Evolutionary conservation across 2,329 filamentous ascomycete species (phyloP).

Genomic region (Pseudonectria foliicola): DNA sequence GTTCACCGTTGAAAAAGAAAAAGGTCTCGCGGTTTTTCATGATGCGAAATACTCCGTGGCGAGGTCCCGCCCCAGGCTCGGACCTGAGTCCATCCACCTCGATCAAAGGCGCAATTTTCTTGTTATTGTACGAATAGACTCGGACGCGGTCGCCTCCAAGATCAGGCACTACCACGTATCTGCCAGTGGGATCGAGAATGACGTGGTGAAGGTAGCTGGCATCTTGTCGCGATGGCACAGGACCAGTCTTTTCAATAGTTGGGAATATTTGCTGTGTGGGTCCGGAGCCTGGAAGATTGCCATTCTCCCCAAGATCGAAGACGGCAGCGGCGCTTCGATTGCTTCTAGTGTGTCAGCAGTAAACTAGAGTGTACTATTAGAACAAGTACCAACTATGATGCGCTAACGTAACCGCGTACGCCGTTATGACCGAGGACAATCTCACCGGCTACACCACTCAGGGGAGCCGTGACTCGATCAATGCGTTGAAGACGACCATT

Average conservation of each 20-base stretch:
- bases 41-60: constrained; percentile 17
- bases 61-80: constrained; percentile 11
- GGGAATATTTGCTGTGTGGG: constrained; percentile 13
- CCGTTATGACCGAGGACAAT: constrained; percentile 10
- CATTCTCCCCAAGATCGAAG: constrained; percentile 10
- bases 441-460: constrained; percentile 13
- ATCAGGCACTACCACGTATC: constrained; percentile 15
- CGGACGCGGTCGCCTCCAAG: constrained; percentile 15
- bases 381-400: constrained; percentile 15
- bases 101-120: constrained; percentile 13
- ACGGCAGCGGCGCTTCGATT: constrained; percentile 10
- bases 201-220: constrained; percentile 18
- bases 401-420: constrained; percentile 11
- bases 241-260: constrained; percentile 12
- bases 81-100: constrained; percentile 11
- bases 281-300: constrained; percentile 9
- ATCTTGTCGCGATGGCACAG: constrained; percentile 14
- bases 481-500: constrained; percentile 8
- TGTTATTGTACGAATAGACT: constrained; percentile 15
- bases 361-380: too few species aligned
- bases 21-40: constrained; percentile 14
- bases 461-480: constrained; percentile 7
- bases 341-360: constrained; percentile 3
- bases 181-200: constrained; percentile 15
- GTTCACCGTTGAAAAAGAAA: constrained; percentile 18